phyloP scores from a whole-genome alignment of 1,284 basidiomycete species.

The Fomes fomentarius region DNA sequence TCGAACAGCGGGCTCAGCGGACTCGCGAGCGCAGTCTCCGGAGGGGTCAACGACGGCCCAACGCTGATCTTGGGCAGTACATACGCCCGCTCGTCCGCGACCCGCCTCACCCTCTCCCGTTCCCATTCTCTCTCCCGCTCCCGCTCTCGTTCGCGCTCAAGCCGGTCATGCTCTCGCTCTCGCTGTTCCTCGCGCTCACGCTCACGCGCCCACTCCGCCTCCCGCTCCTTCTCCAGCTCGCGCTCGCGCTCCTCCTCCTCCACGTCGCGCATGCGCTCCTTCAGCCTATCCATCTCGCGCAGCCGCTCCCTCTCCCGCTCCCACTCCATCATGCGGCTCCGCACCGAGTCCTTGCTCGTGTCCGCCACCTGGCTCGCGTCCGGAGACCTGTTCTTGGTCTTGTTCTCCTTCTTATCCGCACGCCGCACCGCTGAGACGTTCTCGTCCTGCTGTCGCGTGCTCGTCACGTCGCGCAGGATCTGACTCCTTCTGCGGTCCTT shows the following conservation, averaged over 20 bases:
- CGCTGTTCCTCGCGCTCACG: constrained; percentile 19
- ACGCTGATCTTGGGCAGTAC: constrained; percentile 25
- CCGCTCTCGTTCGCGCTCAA: constrained; percentile 17
- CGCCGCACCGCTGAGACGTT: constrained; percentile 8
- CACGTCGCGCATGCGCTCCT: constrained; percentile 38
- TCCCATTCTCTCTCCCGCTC: constrained; percentile 17
- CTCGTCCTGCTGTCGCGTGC: constrained; percentile 20
- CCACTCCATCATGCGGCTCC: constrained; percentile 58
- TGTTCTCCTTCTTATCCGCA: background rate
- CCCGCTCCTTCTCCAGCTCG: constrained; percentile 51
- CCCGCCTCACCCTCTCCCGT: constrained; percentile 5
- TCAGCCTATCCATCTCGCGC: constrained; percentile 54
- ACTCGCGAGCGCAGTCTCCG: constrained; percentile 21
- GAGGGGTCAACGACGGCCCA: constrained; percentile 24
- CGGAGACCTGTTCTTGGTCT: constrained; percentile 24
- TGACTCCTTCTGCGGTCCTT: constrained; percentile 24
- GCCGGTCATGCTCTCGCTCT: constrained; percentile 37
- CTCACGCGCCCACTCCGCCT: constrained; percentile 24
- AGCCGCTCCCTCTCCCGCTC: constrained; percentile 58
- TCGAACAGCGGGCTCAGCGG: constrained; percentile 34
- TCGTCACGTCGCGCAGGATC: constrained; percentile 28
- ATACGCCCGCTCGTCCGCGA: constrained; percentile 13
- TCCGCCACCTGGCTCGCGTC: constrained; percentile 28
- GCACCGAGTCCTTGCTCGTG: constrained; percentile 42
- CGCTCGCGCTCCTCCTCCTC: constrained; percentile 51